phyloP scores from a whole-genome alignment of 345 rosid species.

The Cardiospermum halicacabum region DNA sequence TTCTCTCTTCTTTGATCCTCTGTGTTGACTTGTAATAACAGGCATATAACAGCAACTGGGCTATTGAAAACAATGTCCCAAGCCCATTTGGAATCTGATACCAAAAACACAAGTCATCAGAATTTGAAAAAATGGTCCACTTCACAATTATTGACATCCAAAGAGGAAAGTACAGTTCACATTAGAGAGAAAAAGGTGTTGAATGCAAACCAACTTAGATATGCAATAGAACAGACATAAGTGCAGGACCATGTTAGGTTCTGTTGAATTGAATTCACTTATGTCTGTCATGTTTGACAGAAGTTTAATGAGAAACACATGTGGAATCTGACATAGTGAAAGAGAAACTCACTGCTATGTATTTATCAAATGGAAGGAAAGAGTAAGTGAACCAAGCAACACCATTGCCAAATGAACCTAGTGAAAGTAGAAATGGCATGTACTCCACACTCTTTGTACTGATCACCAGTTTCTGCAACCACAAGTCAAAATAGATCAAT shows the following conservation, averaged over 20 bases:
- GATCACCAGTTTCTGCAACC: conserved; percentile 71
- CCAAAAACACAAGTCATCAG: background rate
- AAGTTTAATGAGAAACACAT: no score
- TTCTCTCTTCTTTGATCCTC: conserved; percentile 40
- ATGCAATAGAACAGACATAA: no score
- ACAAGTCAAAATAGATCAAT: background rate
- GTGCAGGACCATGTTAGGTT: no score
- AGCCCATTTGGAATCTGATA: conserved; percentile 71
- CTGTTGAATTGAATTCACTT: no score
- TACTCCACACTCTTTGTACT: conserved; percentile 79
- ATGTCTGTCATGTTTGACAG: no score
- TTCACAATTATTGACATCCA: no score
- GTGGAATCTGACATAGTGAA: no score
- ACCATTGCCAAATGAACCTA: conserved; percentile 66
- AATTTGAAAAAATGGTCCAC: no score
- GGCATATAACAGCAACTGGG: conserved; percentile 60
- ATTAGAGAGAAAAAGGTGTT: no score
- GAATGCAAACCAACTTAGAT: no score
- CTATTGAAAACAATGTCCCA: conserved; percentile 48
- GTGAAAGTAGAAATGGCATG: conserved; percentile 78
- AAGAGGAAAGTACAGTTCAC: no score
- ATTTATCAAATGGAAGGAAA: conserved; percentile 62
- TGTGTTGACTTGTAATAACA: conserved; percentile 58
- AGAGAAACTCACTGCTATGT: conserved; percentile 46
- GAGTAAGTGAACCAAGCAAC: conserved; percentile 69